Base-by-base conservation (phyloP, 2,329 filamentous ascomycete genomes). In the Ilyonectria robusta region DNA sequence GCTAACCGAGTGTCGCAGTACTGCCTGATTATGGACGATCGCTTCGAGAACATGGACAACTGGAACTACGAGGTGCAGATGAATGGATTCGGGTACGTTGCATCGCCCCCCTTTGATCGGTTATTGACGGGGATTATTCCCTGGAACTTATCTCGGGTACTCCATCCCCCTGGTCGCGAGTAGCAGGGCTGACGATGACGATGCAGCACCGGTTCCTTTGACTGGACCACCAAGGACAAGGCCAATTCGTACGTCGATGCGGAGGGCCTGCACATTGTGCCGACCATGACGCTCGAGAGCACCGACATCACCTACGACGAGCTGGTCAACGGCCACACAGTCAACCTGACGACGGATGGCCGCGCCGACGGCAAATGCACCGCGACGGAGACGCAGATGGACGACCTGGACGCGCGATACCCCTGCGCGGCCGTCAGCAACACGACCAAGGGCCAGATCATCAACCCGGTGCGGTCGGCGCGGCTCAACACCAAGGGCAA, bases 191-290 rank as follows among this genome's bases (percentile, higher is more conserved):
- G 15, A 73, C 31, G 53, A 1, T 19, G 10, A 1, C n/a, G 10
- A 3, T 8, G 10, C 21, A 75, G 72, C 4, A 75, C 61, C 8
- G 83, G 83, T 7, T 78, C 83, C 31, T 87, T 87, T 74, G 85
- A 87, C 77, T 86, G 84, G 85, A 87, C 85, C 0, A 87, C 85
- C 2, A 77, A 75, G 7, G 84, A 86, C 68, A 66, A 77, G 0
- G 73, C 75, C 62, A 87, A 87, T 70, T 78, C 82, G 31, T 87
- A 82, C 72, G 78, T 82, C 33, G 83, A 86, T 66, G 75, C 72
- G 1, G 78, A 84, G 47, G 84, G 84, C 7, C 79, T 87, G 29
- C 84, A 86, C 71, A 87, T 87, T 42, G 81, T 85, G 11, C 85
- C 85, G 13, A 87, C 85, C 0, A 74, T 86, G 50, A 86, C 84